These are phyloP conservation scores for Suillus brevipes DNA, from an alignment of 768 basidiomycete genomes.

Conservation along the genomic window DNA sequence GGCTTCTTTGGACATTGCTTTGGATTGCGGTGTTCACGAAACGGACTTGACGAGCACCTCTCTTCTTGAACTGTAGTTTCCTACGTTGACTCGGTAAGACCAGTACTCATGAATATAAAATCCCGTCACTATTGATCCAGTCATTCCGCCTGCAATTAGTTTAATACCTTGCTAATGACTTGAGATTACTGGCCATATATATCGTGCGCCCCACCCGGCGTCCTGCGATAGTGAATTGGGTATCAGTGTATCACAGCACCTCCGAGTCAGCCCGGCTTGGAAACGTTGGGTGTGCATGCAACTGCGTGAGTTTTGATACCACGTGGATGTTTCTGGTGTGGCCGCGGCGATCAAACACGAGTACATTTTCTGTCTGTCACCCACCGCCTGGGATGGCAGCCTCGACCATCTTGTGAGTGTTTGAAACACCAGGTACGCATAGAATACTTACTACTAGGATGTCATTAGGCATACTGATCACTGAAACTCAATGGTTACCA, in stretches of 20 bases:
- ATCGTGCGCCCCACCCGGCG: slow-evolving; percentile 63
- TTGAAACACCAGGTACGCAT: background rate
- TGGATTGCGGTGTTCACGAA: background rate
- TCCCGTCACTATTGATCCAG: background rate
- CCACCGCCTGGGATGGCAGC: slow-evolving; percentile 19
- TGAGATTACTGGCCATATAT: slow-evolving; percentile 33
- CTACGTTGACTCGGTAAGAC: background rate
- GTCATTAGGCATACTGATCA: slow-evolving; percentile 37
- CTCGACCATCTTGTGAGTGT: slow-evolving; percentile 12
- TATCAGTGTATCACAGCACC: slow-evolving; percentile 49
- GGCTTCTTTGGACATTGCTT: background rate
- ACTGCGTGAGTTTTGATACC: background rate
- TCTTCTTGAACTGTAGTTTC: background rate
- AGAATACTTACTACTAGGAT: slow-evolving; percentile 37
- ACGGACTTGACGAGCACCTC: background rate
- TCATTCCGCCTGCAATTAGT: background rate
- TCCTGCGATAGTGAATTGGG: slow-evolving; percentile 52
- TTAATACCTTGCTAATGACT: background rate
- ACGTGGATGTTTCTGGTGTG: background rate
- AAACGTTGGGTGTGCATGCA: background rate
- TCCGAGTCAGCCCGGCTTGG: background rate
- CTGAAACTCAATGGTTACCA: slow-evolving; percentile 1
- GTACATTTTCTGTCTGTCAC: background rate
- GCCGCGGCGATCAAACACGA: background rate
- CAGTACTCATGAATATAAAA: background rate